Conservation (phyloP, 371 early-diverging fungal genomes). For the Mortierella sp. region DNA sequence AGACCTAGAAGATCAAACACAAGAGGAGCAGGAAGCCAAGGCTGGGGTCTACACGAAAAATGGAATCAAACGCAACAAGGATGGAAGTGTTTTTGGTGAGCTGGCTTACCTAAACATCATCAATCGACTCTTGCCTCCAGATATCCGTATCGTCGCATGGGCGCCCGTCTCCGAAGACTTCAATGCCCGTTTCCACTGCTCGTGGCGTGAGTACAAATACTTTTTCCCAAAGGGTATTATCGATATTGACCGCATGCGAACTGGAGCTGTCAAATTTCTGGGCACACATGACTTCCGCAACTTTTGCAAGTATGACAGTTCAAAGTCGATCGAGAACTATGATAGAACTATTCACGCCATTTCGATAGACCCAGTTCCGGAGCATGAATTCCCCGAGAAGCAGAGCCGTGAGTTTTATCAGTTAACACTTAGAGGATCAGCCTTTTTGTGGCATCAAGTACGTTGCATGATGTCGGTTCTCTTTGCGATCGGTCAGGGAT, state of each 20-base stretch:
- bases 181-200: slow-evolving; percentile 92
- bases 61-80: slow-evolving; percentile 55
- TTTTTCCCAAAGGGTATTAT: slow-evolving; percentile 81
- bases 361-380: slow-evolving; percentile 69
- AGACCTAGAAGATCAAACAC: slow-evolving; percentile 39
- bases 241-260: slow-evolving; percentile 81
- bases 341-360: slow-evolving; percentile 77
- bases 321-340: slow-evolving; percentile 83
- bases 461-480: slow-evolving; percentile 95
- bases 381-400: slow-evolving; percentile 36
- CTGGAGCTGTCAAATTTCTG: slow-evolving; percentile 76
- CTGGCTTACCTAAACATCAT: slow-evolving; percentile 87
- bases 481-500: slow-evolving; percentile 83
- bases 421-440: slow-evolving; percentile 81
- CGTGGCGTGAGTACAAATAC: slow-evolving; percentile 92
- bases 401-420: slow-evolving; percentile 67
- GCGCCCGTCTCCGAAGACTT: slow-evolving; percentile 83
- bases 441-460: slow-evolving; percentile 98
- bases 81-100: slow-evolving; percentile 63
- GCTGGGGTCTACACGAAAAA: slow-evolving; percentile 48
- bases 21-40: slow-evolving; percentile 56
- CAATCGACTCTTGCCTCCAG: slow-evolving; percentile 88
- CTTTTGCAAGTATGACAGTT: slow-evolving; percentile 94
- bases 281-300: slow-evolving; percentile 95
- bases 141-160: slow-evolving; percentile 95